These are phyloP conservation scores for Vitis vinifera DNA, from an alignment of 164 flowering plant species.

Conservation along the genomic window DNA sequence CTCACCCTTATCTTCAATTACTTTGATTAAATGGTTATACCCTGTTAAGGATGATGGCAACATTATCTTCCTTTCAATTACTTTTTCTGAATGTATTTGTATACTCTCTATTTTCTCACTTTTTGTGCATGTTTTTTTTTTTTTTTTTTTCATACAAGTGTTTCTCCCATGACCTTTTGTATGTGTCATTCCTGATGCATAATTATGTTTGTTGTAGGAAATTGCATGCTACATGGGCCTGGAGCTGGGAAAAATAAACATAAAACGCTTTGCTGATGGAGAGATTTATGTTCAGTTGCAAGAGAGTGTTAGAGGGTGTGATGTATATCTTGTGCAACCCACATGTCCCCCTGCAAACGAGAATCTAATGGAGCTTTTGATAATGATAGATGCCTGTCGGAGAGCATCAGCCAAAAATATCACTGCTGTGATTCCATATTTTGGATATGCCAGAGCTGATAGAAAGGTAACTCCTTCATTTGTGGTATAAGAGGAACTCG, in stretches of 20 bases:
- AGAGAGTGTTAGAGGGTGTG: slow-evolving; percentile 98
- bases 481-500: too few species aligned
- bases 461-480: slow-evolving; percentile 58
- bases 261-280: slow-evolving; percentile 92
- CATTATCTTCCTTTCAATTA: too few species aligned
- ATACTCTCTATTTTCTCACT: not conserved
- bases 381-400: slow-evolving; percentile 97
- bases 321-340: slow-evolving; percentile 92
- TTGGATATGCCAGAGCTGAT: slow-evolving; percentile 99
- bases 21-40: too few species aligned
- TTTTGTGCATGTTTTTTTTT: not conserved
- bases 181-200: not conserved
- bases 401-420: slow-evolving; percentile 97
- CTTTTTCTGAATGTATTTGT: too few species aligned
- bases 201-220: slow-evolving; percentile 46
- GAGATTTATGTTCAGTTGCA: slow-evolving; percentile 92
- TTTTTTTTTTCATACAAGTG: not conserved
- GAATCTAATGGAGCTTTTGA: slow-evolving; percentile 91
- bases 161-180: not conserved
- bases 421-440: slow-evolving; percentile 98
- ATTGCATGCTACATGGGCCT: slow-evolving; percentile 93
- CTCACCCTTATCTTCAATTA: too few species aligned
- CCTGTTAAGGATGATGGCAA: too few species aligned
- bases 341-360: slow-evolving; percentile 98
- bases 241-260: slow-evolving; percentile 77